phyloP scores from a whole-genome alignment of 2,329 filamentous ascomycete species.

The Fusarium sp. region DNA sequence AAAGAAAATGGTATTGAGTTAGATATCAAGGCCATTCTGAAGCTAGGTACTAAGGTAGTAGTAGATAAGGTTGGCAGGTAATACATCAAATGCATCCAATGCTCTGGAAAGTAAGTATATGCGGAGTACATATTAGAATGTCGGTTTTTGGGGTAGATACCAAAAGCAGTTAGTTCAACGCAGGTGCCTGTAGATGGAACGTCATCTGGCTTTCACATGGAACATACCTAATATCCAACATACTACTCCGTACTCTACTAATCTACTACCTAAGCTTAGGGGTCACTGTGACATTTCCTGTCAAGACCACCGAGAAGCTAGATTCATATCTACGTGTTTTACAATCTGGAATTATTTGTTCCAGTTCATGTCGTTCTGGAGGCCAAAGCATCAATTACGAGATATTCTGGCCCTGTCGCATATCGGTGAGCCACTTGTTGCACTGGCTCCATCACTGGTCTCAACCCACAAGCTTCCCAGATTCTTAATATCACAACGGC shows the following conservation, averaged over 20 bases:
- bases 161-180: conserved; percentile 7
- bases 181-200: conserved; percentile 4
- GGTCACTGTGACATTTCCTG: not conserved
- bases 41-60: not conserved
- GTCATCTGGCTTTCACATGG: conserved; percentile 37
- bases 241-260: not conserved
- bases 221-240: not conserved
- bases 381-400: not conserved
- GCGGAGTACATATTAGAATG: not conserved
- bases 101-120: not conserved
- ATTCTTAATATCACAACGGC: not conserved
- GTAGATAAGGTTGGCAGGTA: not conserved
- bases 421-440: not conserved
- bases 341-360: not conserved
- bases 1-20: not conserved
- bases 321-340: not conserved
- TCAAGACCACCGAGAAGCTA: not conserved
- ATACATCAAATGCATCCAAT: not conserved
- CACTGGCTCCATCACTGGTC: conserved; percentile 16
- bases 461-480: not conserved
- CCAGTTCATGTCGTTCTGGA: not conserved
- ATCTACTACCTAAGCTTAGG: not conserved
- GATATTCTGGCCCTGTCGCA: not conserved
- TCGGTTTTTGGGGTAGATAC: not conserved
- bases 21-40: not conserved